Conservation (phyloP, 2,329 filamentous ascomycete genomes). For the Fulvia fulva region DNA sequence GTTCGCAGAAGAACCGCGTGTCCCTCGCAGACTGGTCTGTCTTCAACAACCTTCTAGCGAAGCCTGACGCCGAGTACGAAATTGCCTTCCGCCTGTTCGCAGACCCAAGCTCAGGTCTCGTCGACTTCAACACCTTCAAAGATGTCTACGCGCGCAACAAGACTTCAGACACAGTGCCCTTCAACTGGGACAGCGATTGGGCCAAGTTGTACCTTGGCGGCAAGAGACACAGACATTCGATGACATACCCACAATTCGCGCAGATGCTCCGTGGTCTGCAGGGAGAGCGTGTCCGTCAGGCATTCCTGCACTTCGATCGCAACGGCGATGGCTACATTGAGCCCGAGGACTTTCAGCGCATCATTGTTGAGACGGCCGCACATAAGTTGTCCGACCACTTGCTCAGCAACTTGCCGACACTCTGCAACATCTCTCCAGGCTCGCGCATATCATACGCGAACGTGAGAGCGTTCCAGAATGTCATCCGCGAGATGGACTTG, state of each 20-base stretch:
- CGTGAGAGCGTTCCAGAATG: constrained; percentile 95
- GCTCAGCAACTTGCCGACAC: constrained; percentile 80
- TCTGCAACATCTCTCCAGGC: constrained; percentile 89
- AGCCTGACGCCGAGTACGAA: constrained; percentile 97
- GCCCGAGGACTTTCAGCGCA: constrained; percentile 92
- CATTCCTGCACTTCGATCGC: constrained; percentile 87
- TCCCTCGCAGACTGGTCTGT: constrained; percentile 81
- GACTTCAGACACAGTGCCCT: constrained; percentile 77
- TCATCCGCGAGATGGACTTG: constrained; percentile 96
- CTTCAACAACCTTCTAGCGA: constrained; percentile 89
- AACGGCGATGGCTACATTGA: constrained; percentile 93
- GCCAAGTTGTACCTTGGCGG: constrained; percentile 88
- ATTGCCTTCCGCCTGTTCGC: constrained; percentile 98
- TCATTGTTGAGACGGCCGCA: constrained; percentile 85
- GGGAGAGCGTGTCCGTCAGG: constrained; percentile 91
- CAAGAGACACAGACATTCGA: constrained; percentile 79
- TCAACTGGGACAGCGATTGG: constrained; percentile 98
- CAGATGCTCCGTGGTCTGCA: constrained; percentile 97
- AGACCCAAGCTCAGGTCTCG: constrained; percentile 72
- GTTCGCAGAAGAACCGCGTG: constrained; percentile 67
- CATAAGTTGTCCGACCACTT: constrained; percentile 98
- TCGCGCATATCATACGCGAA: constrained; percentile 97
- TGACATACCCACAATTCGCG: constrained; percentile 94
- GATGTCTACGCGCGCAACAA: constrained; percentile 84
- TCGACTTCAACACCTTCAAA: constrained; percentile 87